These are phyloP conservation scores for Pneumocystis murina DNA, from an alignment of 1,139 yeast species.

Conservation along the genomic window DNA sequence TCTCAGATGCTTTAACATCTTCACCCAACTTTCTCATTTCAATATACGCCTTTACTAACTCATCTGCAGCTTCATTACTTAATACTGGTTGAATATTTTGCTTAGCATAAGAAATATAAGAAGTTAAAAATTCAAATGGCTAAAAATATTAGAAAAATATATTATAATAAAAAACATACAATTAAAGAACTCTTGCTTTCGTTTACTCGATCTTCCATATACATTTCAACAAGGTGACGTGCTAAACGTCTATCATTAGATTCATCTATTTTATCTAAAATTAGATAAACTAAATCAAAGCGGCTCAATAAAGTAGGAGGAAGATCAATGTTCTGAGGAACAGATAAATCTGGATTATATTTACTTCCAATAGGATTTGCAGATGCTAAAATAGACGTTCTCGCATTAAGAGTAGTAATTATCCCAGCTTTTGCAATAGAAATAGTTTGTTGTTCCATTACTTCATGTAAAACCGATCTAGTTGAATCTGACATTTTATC, in stretches of 20 bases:
- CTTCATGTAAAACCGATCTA: constrained; percentile 90
- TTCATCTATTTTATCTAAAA: constrained; percentile 85
- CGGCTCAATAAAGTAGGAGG: constrained; percentile 93
- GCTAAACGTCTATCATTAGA: constrained; percentile 74
- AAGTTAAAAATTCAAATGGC: constrained; percentile 74
- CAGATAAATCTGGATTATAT: constrained; percentile 84
- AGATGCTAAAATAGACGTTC: constrained; percentile 88
- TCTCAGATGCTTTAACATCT: constrained; percentile 71
- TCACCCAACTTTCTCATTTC: constrained; percentile 92
- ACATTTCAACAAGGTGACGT: constrained; percentile 78
- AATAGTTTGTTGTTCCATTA: constrained; percentile 97
- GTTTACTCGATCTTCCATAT: constrained; percentile 64
- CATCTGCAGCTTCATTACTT: constrained; percentile 66
- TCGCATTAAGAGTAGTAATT: constrained; percentile 86
- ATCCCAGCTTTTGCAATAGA: constrained; percentile 97
- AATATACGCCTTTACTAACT: constrained; percentile 78
- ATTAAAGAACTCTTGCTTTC: constrained; percentile 52
- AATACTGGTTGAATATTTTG: constrained; percentile 65
- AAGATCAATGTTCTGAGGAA: constrained; percentile 82
- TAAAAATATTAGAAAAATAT: neutral
- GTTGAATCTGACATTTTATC: constrained; percentile 95
- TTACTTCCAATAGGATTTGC: constrained; percentile 97
- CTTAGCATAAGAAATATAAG: constrained; percentile 83
- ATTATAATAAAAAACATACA: constrained; percentile 22
- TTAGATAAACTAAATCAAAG: constrained; percentile 82